A percentile compares a stretch with the other conserved stretches of the same genome.
phyloP scores from a whole-genome alignment of 441 rosid genomes.

The Bocquillonia castaneifolia region DNA sequence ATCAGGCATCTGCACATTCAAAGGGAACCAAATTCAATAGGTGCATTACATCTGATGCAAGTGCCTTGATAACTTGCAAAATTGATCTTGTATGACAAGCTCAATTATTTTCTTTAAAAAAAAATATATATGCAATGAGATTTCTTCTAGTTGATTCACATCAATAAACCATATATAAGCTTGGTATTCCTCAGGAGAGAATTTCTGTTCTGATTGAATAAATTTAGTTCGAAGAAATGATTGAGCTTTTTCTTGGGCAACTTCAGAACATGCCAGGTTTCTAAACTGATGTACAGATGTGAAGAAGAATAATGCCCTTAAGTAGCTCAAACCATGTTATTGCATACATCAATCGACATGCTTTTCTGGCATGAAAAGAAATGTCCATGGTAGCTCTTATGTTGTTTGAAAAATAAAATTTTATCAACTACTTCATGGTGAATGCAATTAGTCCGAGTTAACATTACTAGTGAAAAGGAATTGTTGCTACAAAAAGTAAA shows the following conservation, averaged over 20 bases:
- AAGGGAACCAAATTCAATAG: neutral
- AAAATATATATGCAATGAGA: neutral
- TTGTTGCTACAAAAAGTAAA: too few relatives aligned
- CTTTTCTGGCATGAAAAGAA: neutral
- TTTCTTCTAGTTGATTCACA: neutral
- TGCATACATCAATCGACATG: neutral
- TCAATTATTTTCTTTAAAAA: neutral
- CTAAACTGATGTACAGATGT: neutral
- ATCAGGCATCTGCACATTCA: constrained; percentile 69
- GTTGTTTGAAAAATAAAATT: neutral
- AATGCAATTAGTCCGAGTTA: neutral
- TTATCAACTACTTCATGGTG: too few relatives aligned
- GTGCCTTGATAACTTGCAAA: neutral
- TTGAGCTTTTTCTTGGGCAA: neutral
- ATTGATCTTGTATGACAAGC: neutral
- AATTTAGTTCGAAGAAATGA: neutral
- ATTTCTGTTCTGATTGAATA: neutral
- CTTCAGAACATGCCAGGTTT: neutral
- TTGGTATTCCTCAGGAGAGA: neutral
- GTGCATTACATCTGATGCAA: neutral
- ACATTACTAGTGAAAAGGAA: neutral
- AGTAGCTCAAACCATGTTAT: neutral
- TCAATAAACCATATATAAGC: constrained; percentile 4
- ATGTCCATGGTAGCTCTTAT: neutral
- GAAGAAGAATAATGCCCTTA: constrained; percentile 1